A percentile compares a stretch with the other conserved stretches of the same genome.
Evolutionary conservation across 768 basidiomycete genomes (phyloP).

Genomic region (Serendipita sp.): DNA sequence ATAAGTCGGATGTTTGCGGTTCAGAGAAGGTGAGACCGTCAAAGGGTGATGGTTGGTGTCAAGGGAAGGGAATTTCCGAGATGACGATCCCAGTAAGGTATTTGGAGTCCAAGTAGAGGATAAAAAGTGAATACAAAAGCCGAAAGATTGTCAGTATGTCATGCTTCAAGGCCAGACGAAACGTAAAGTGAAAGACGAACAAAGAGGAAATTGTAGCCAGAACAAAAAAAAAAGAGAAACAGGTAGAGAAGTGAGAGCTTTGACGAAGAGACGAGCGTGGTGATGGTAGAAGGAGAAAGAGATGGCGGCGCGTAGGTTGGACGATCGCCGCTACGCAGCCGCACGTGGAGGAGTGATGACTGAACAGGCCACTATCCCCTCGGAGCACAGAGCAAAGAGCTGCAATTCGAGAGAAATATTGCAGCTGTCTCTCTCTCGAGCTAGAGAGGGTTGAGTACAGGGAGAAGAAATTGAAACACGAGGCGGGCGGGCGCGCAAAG

Average conservation of each 20-base stretch:
- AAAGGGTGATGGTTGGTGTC: too few relatives aligned
- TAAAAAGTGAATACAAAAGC: not conserved
- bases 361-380: not conserved
- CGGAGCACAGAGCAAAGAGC: not conserved
- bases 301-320: not conserved
- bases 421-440: not conserved
- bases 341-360: not conserved
- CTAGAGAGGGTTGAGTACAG: not conserved
- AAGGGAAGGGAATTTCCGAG: too few relatives aligned
- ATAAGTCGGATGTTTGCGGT: too few relatives aligned
- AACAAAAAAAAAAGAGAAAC: not conserved
- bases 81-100: too few relatives aligned
- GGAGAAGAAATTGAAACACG: not conserved
- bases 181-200: not conserved
- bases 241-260: not conserved
- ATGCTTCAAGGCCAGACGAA: not conserved
- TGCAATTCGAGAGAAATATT: not conserved
- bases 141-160: not conserved
- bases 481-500: slow-evolving; percentile 3
- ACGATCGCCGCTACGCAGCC: slow-evolving; percentile 4
- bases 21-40: too few relatives aligned
- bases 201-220: not conserved
- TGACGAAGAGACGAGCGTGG: not conserved
- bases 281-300: not conserved
- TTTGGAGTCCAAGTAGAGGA: not conserved